Evolutionary conservation across 805 yeast genomes (phyloP), one percentile per base, ranked within the genome.

Genomic region (Lipomyces yamadae): DNA sequence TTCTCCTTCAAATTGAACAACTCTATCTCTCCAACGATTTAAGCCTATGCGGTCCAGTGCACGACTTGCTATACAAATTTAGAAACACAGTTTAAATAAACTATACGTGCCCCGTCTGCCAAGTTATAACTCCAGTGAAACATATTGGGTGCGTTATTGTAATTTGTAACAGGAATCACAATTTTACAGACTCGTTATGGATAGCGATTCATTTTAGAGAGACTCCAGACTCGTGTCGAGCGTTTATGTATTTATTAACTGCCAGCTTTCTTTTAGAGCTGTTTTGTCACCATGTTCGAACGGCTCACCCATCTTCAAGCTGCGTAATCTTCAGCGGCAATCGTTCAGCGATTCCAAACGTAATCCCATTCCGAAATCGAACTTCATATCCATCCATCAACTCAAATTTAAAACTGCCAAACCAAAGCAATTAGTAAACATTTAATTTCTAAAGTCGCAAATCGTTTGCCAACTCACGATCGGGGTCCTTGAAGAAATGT

Each of bases 401-500:
- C 35, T 48, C 62, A 37, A 60, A 61, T 35, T 64, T 52, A 29
- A 55, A 61, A 3, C 24, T 35, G 7, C 66, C 68, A 5, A 5
- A 67, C 30, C 30, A 67, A 50, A 13, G 65, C 58, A 8, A 64
- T 48, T 45, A 67, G 18, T 18, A 67, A 33, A 6, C 48, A 13
- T 48, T 67, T 67, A 37, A 64, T 61, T 35, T 67, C 70, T 33
- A 64, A 33, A 24, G 64, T 68, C 6, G 70, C 54, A 29, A 67
- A 64, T 24, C 48, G 37, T 1, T 63, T 57, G 15, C 70, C 69
- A 8, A 68, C 65, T 45, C 65, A 68, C 6, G 63, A 37, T 29
- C 68, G 60, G 13, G 66, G 64, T 29, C 69, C 69, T 33, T 64
- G 66, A 37, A 65, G 30, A 42, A 67, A 62, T 33, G 70, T 55